These are phyloP conservation scores for Lecanosticta acicola DNA, from an alignment of 2,329 filamentous ascomycete genomes.

Conservation along the genomic window DNA sequence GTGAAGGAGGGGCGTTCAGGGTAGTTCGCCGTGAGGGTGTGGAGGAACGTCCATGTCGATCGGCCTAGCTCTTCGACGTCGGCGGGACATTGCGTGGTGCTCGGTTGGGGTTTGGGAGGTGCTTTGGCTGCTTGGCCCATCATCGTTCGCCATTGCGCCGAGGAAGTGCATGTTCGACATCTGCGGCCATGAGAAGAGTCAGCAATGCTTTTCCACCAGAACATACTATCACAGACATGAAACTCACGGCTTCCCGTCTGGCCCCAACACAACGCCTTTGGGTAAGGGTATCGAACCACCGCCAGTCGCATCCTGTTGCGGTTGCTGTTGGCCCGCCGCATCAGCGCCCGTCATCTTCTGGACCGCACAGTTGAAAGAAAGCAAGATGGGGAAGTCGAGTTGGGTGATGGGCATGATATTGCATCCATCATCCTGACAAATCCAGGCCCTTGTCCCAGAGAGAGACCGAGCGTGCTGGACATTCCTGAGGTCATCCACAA, in stretches of 20 bases:
- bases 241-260: slow-evolving; percentile 78
- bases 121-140: slow-evolving; percentile 20
- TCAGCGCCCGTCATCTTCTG: slow-evolving; percentile 34
- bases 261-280: slow-evolving; percentile 68
- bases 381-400: slow-evolving; percentile 35
- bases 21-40: slow-evolving; percentile 84
- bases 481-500: slow-evolving; percentile 7
- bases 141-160: slow-evolving; percentile 48
- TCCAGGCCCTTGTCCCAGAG: slow-evolving; percentile 6
- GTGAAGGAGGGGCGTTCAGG: slow-evolving; percentile 60
- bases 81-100: slow-evolving; percentile 67
- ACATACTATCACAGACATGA: too few species aligned
- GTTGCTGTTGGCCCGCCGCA: slow-evolving; percentile 25
- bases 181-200: slow-evolving; percentile 47
- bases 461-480: not conserved
- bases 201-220: too few species aligned
- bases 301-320: slow-evolving; percentile 25
- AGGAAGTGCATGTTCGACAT: slow-evolving; percentile 65
- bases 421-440: slow-evolving; percentile 18
- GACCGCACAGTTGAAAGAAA: slow-evolving; percentile 35
- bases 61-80: slow-evolving; percentile 85
- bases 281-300: slow-evolving; percentile 60
- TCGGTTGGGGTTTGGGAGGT: slow-evolving; percentile 33
- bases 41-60: slow-evolving; percentile 86
- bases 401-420: slow-evolving; percentile 33